These are phyloP conservation scores for Magnolia officinalis DNA, from an alignment of 164 flowering plant species.

Conservation along the genomic window DNA sequence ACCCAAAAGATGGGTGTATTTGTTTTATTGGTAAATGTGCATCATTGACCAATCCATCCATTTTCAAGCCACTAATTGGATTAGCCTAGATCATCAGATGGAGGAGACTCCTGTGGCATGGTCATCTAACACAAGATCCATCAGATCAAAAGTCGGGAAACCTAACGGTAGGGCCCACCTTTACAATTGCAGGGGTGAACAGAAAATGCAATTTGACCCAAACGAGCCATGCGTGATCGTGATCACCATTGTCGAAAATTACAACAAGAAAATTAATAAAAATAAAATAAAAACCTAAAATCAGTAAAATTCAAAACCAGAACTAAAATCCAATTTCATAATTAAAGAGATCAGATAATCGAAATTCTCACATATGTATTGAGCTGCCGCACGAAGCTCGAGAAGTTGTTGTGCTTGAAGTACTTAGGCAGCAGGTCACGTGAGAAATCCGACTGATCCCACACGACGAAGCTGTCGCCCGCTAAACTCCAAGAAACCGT, in stretches of 20 bases:
- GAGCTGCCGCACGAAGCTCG: conserved; percentile 17
- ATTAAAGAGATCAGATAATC: not conserved
- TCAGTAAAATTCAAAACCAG: not conserved
- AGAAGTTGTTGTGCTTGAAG: conserved; percentile 17
- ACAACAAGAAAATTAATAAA: not conserved
- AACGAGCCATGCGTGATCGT: too few species aligned
- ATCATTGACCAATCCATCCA: too few species aligned
- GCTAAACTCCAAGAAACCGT: conserved; percentile 10
- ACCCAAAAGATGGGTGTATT: too few species aligned
- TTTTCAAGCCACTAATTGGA: too few species aligned
- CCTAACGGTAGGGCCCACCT: too few species aligned
- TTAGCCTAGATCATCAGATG: too few species aligned
- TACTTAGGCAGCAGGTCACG: conserved; percentile 10
- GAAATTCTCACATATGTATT: conserved; percentile 13
- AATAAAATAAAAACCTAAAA: not conserved
- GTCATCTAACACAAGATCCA: not conserved
- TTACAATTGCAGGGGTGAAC: too few species aligned
- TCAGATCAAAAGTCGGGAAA: too few species aligned
- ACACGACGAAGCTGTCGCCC: conserved; percentile 12
- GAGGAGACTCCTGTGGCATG: too few species aligned
- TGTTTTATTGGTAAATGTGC: too few species aligned
- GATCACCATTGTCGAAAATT: not conserved
- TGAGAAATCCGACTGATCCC: conserved; percentile 7
- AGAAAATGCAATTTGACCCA: too few species aligned
- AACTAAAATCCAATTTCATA: not conserved